Evolutionary conservation across 2,329 filamentous ascomycete genomes (phyloP).

Genomic region (Sarocladium brachiariae): DNA sequence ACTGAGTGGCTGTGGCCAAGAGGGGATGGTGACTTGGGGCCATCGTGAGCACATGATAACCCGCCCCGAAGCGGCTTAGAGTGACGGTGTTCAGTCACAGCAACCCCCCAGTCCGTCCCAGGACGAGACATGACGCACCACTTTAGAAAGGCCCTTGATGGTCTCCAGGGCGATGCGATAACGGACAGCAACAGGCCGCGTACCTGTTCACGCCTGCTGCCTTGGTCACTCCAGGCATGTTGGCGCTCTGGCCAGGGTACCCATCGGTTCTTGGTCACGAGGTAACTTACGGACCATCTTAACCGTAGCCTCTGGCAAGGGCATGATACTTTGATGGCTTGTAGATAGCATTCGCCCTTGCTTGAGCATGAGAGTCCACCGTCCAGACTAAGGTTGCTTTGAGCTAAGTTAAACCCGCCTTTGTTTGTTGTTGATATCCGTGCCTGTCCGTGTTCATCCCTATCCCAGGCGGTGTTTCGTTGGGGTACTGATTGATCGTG

Average conservation of each 20-base stretch:
- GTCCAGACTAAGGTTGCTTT: too few relatives aligned
- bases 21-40: neutral
- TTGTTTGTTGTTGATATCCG: too few relatives aligned
- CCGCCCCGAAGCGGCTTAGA: constrained; percentile 7
- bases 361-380: too few relatives aligned
- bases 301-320: neutral
- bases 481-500: neutral
- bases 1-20: neutral
- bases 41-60: neutral
- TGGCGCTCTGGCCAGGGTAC: neutral
- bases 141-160: neutral
- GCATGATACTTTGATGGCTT: too few relatives aligned
- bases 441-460: neutral
- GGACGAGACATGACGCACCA: constrained; percentile 9
- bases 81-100: neutral
- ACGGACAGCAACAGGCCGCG: constrained; percentile 10
- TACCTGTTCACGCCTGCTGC: constrained; percentile 1
- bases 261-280: neutral
- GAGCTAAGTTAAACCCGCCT: too few relatives aligned
- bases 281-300: neutral
- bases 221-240: neutral
- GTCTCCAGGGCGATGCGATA: constrained; percentile 13
- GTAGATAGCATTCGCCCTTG: too few relatives aligned
- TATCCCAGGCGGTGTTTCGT: neutral
- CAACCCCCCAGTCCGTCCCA: neutral